Evolutionary conservation across 257 asterid species (phyloP).

Genomic region (Perilla frutescens): DNA sequence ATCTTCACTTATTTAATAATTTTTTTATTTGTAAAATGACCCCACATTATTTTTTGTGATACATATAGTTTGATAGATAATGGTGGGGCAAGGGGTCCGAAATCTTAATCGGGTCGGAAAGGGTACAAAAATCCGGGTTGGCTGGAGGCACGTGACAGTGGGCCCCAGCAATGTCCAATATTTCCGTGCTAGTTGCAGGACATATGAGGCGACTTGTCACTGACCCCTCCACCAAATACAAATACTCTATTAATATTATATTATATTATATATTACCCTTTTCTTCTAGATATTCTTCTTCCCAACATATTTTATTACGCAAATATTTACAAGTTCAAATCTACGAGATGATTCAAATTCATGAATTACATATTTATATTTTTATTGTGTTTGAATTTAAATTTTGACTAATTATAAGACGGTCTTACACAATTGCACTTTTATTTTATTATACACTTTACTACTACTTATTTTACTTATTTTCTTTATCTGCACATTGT

Average conservation of each 20-base stretch:
- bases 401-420: no score
- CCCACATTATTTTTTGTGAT: no score
- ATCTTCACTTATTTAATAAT: no score
- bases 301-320: background rate
- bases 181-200: slow-evolving; percentile 34
- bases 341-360: no score
- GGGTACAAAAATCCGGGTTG: slow-evolving; percentile 18
- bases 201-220: slow-evolving; percentile 33
- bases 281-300: background rate
- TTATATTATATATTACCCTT: background rate
- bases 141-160: slow-evolving; percentile 30
- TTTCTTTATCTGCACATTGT: no score
- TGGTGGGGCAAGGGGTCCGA: slow-evolving; percentile 28
- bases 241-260: background rate
- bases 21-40: no score
- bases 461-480: no score
- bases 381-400: no score
- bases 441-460: no score
- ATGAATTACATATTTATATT: no score
- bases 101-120: slow-evolving; percentile 15
- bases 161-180: slow-evolving; percentile 12
- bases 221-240: slow-evolving; percentile 11
- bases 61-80: background rate
- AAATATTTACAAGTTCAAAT: no score
- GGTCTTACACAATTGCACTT: no score